Evolutionary conservation across 495 filamentous ascomycete genomes (phyloP), one percentile per base, ranked within the genome.

Genomic region (Penicillium malachiteum): DNA sequence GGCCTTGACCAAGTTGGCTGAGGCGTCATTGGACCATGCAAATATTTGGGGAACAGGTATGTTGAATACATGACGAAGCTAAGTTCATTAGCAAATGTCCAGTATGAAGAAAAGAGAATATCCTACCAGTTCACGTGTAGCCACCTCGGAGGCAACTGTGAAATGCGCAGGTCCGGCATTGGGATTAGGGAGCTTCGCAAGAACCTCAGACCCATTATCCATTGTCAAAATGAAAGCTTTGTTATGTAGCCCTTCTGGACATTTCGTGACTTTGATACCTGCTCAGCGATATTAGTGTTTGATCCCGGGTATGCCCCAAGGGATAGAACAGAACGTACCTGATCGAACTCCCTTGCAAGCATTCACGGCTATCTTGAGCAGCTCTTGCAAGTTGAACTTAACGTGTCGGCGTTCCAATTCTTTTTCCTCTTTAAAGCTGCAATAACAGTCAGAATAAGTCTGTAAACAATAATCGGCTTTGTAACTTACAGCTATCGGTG

Each of bases 201-300:
- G 53, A 16, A 75, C 60, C 41, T 75, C 71, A 5, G 35, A 17
- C 14, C 71, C 70, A 58, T 74, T 73, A 39, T 74, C 67, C 70
- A 77, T 72, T 51, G 49, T 73, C 48, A 76, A 60, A 12, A 72
- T 55, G 38, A 69, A 75, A 0, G 63, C 67, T 54, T 71, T 73
- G 37, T 56, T 60, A 41, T 48, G 35, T 17, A 38, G 52, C 9
- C 52, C 52, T 40, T 54, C 52, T 30, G 31, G 21, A 14, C 52
- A 54, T 32, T 54, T 54, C 8, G 43, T 46, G 16, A 48, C 21
- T 41, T 17, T 48, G 16, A 31, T 16, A 13, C 52, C 43, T 46
- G 16, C 47, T n/a, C 21, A 31, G 6, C 31, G 42, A 14, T 12
- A 40, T 54, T 39, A 47, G 35, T 33, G 7, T 7, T 38, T 46